phyloP scores from a whole-genome alignment of 2,329 filamentous ascomycete species.

The Lasiodiplodia sp. region DNA sequence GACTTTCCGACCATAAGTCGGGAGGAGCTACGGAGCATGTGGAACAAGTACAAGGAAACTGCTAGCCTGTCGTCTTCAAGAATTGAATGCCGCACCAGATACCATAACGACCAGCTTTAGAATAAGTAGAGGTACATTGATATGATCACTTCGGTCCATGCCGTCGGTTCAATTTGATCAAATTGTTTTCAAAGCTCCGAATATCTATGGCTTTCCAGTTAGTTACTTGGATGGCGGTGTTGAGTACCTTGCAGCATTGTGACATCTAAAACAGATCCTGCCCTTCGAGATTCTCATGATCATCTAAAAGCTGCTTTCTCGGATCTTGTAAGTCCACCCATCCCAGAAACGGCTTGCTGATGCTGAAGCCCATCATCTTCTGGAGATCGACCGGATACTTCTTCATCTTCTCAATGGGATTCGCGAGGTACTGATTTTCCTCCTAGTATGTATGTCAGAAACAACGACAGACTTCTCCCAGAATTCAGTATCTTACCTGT shows the following conservation, averaged over 20 bases:
- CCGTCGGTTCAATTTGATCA: neutral
- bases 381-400: conserved; percentile 33
- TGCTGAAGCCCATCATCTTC: conserved; percentile 35
- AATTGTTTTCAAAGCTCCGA: neutral
- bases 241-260: too few species aligned
- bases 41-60: neutral
- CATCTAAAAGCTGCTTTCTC: too few species aligned
- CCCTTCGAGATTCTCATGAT: too few species aligned
- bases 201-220: too few species aligned
- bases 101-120: neutral
- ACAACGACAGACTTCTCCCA: too few species aligned
- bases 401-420: conserved; percentile 36
- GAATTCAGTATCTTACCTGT: conserved; percentile 31
- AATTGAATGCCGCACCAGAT: neutral
- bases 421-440: conserved; percentile 51
- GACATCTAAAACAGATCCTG: too few species aligned
- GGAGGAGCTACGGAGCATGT: conserved; percentile 12
- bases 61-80: too few species aligned
- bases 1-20: neutral
- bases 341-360: conserved; percentile 32
- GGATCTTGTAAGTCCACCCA: conserved; percentile 18
- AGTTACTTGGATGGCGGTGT: too few species aligned
- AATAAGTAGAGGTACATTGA: neutral
- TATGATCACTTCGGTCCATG: neutral
- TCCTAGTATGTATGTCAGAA: conserved; percentile 33